phyloP scores from a whole-genome alignment of 129 eudicot genomes.

The Flaveria linearis region DNA sequence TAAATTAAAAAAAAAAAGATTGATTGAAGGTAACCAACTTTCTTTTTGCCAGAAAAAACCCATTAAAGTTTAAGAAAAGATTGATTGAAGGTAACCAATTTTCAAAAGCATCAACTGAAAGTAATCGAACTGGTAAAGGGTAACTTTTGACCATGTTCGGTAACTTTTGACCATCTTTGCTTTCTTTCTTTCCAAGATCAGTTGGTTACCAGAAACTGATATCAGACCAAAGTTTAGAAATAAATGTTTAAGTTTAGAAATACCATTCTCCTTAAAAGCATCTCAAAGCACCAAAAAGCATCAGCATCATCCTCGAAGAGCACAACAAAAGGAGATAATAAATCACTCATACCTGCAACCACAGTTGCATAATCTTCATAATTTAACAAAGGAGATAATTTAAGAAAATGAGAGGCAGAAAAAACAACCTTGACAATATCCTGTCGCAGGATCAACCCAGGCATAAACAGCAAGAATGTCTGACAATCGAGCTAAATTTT shows the following conservation, averaged over 20 bases:
- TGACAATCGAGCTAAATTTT: slow-evolving; percentile 90
- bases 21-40: not conserved
- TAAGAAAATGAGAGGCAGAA: slow-evolving; percentile 21
- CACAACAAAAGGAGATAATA: slow-evolving; percentile 87
- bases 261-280: slow-evolving; percentile 93
- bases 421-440: slow-evolving; percentile 87
- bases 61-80: not conserved
- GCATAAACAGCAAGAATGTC: slow-evolving; percentile 96
- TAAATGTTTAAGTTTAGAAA: not conserved
- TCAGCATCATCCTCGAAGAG: slow-evolving; percentile 93
- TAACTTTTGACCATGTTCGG: too few relatives aligned
- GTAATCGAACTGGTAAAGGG: too few relatives aligned
- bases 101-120: too few relatives aligned
- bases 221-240: too few relatives aligned
- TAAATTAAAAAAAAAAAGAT: not conserved
- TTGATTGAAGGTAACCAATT: not conserved
- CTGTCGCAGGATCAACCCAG: slow-evolving; percentile 95
- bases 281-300: slow-evolving; percentile 99
- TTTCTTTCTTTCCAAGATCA: too few relatives aligned
- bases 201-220: too few relatives aligned
- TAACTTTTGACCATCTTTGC: too few relatives aligned
- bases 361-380: slow-evolving; percentile 19
- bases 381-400: not conserved
- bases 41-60: too few relatives aligned
- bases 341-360: slow-evolving; percentile 86